Base-by-base conservation (phyloP, 768 basidiomycete species). In the Hypsizygus marmoreus region DNA sequence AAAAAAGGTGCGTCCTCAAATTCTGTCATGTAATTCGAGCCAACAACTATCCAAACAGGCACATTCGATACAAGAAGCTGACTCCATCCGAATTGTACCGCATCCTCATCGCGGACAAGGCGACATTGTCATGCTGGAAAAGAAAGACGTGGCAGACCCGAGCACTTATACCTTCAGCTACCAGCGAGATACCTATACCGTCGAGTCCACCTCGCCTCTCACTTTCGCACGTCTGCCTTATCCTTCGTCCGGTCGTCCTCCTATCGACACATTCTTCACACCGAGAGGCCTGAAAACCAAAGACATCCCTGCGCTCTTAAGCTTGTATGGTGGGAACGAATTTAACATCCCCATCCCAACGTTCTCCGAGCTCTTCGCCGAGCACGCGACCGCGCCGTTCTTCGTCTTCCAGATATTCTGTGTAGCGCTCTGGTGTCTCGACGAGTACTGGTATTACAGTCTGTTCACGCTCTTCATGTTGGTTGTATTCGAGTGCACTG, bases 401-500 rank as follows among this genome's bases (percentile, higher is more conserved):
- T 99, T 99, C 67, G 97, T 99, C 20, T 99, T 99, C 69, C 97
- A 99, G 69, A 70, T 98, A 13, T 98, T 99, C 69, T 98, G 97
- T 53, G 97, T 97, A 1, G 93, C 91, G 0, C 73, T 99, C 8
- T 99, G 97, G 97, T 92, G 89, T 62, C 68, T 99, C 57, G 97
- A 99, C 58, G 97, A 98, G 64, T 99, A 98, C 65, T 97, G 94
- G 95, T 97, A 97, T 65, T 99, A 97, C 75, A 88, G 89, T 45
- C 66, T 99, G 30, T 99, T 99, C 72, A 98, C 97, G 2, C 75
- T 95, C 19, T 97, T 99, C 80, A 99, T 99, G 97, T 76, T 99
- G 26, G 72, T 99, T 36, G 88, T 97, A 52, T 99, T 99, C 62
- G 97, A 99, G 69, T 98, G 95, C 69, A 98, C 97, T 1, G 94